These are phyloP conservation scores for Psidium friedrichsthalianum DNA, from an alignment of 345 rosid genomes.

Conservation along the genomic window DNA sequence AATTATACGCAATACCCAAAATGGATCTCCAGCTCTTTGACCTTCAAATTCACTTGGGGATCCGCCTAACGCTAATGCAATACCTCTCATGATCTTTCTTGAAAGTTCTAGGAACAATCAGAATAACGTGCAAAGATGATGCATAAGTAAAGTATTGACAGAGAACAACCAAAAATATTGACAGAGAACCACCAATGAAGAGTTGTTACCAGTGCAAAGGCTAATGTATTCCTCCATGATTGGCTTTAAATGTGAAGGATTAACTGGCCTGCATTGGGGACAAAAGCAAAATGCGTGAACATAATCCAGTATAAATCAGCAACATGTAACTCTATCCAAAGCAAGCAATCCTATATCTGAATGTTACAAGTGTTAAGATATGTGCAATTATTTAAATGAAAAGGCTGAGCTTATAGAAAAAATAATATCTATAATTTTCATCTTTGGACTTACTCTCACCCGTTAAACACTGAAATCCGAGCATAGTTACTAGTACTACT, in stretches of 20 bases:
- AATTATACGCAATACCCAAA: slow-evolving; percentile 78
- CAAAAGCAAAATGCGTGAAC: background rate
- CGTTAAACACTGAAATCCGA: background rate
- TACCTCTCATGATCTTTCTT: slow-evolving; percentile 66
- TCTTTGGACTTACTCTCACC: background rate
- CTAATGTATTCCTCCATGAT: slow-evolving; percentile 59
- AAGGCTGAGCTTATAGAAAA: background rate
- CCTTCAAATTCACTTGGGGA: slow-evolving; percentile 66
- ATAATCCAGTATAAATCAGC: background rate
- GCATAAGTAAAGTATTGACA: background rate
- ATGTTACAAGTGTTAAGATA: background rate
- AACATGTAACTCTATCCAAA: background rate
- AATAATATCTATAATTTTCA: background rate
- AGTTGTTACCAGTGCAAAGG: slow-evolving; percentile 55
- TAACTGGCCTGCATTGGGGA: slow-evolving; percentile 45
- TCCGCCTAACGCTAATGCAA: slow-evolving; percentile 61
- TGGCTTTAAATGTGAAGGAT: slow-evolving; percentile 40
- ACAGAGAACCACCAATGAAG: background rate
- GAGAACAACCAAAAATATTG: background rate
- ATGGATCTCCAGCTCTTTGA: slow-evolving; percentile 63
- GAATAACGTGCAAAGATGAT: background rate
- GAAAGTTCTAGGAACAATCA: slow-evolving; percentile 44
- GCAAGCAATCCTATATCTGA: background rate
- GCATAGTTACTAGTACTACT: background rate
- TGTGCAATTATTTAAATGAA: background rate